These are phyloP conservation scores for Metarhizium robertsii DNA, from an alignment of 2,329 filamentous ascomycete genomes.

Conservation along the genomic window DNA sequence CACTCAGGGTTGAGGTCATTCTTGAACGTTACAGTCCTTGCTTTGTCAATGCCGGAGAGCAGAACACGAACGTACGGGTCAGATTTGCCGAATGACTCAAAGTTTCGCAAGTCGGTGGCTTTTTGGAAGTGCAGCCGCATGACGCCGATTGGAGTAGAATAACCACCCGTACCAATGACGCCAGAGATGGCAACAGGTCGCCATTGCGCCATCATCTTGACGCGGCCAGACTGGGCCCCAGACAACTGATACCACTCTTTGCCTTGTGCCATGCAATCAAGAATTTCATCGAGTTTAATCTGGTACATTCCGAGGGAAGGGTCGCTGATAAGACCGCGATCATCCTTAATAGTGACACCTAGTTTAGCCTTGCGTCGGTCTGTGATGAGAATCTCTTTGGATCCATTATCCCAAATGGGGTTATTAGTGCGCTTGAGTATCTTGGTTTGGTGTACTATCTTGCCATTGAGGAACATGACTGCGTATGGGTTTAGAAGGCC, in stretches of 20 bases:
- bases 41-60: constrained; percentile 83
- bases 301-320: constrained; percentile 86
- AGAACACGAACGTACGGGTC: constrained; percentile 88
- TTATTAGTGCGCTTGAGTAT: constrained; percentile 97
- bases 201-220: constrained; percentile 89
- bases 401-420: constrained; percentile 88
- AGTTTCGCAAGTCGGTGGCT: constrained; percentile 75
- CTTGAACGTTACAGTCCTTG: constrained; percentile 86
- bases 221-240: constrained; percentile 72
- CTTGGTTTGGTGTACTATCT: constrained; percentile 80
- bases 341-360: constrained; percentile 90
- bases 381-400: constrained; percentile 90
- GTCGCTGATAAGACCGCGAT: constrained; percentile 75
- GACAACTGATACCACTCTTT: constrained; percentile 93
- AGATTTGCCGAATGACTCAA: constrained; percentile 93
- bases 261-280: constrained; percentile 83
- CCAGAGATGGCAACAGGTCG: constrained; percentile 86
- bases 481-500: constrained; percentile 90
- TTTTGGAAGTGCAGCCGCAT: constrained; percentile 88
- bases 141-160: constrained; percentile 87
- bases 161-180: constrained; percentile 72
- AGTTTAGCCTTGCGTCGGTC: constrained; percentile 85
- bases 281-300: constrained; percentile 88
- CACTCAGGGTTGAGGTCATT: constrained; percentile 94
- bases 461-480: constrained; percentile 78